These are phyloP conservation scores for Jimgerdemannia lactiflua DNA, from an alignment of 192 early-diverging fungal genomes.

Conservation along the genomic window DNA sequence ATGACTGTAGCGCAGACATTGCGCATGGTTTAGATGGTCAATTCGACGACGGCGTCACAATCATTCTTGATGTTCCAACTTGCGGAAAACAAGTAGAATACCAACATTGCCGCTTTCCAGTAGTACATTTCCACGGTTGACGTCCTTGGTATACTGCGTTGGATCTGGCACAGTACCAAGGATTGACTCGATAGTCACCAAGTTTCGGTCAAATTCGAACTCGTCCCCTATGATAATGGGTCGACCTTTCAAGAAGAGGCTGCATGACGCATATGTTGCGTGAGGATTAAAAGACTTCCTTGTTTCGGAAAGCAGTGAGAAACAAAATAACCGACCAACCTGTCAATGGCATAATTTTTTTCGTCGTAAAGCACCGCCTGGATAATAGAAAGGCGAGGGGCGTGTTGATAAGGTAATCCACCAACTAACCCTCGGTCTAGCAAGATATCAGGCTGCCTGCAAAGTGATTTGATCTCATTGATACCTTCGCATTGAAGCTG, in stretches of 20 bases:
- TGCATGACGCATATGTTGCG: neutral
- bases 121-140: neutral
- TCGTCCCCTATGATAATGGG: conserved; percentile 37
- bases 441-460: too few relatives aligned
- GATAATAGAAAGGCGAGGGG: neutral
- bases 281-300: neutral
- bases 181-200: conserved; percentile 39
- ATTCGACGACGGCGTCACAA: neutral
- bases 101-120: neutral
- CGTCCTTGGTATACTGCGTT: neutral
- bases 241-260: conserved; percentile 19
- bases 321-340: conserved; percentile 10
- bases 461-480: too few relatives aligned
- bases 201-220: conserved; percentile 46
- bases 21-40: neutral
- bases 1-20: neutral
- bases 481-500: conserved; percentile 21
- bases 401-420: neutral
- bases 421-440: neutral
- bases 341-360: conserved; percentile 41
- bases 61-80: neutral
- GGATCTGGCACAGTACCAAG: neutral
- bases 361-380: conserved; percentile 43
- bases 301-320: neutral
- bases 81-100: neutral